Evolutionary conservation across 352 stramenopile species (phyloP), one percentile per base, ranked within the genome.

Genomic region (Globisporangium paddicum): DNA sequence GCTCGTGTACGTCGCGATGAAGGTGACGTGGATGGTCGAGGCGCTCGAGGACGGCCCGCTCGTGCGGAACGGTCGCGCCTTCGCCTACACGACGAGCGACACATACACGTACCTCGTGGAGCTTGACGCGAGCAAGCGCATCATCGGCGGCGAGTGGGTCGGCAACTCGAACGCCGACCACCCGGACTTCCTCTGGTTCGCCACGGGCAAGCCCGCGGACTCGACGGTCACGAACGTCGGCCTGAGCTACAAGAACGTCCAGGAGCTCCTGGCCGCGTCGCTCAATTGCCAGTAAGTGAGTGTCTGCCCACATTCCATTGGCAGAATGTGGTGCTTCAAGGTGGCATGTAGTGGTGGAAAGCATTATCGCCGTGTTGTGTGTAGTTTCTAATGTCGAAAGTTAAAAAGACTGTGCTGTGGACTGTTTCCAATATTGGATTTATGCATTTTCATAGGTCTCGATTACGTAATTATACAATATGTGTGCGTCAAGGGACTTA

Each of bases 1-100:
- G 40, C 67, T 89, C 47, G 55, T 69, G 63, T 86, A 79, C 55
- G 66, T 82, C 1, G 62, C 73, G 51, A 70, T 60, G 14, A 69
- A 50, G 58, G 61, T 87, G 9, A 72, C 66, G 32, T 87, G 72
- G 70, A 70, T 87, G 30, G 32, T 63, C n/a, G 58, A 64, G 21
- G n/a, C 53, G 3, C 26, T 41, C 13, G 53, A 62, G 32, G 46
- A 66, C 28, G 60, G 53, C 5, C 32, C 60, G 18, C 53, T 66
- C 30, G 48, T 62, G 9, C n/a, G 42, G 26, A 66, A 28, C 32
- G 60, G 60, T 23, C 34, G 19, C 5, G 54, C 34, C 14, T 35
- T 32, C 40, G 16, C 23, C 13, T 61, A 55, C 57, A 68, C 62
- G 13, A 21, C 18, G 5, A 41, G 37, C n/a, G 32, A 28, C 23